Conservation (phyloP, 306 rosid species). For the Ochetophila trinervis region DNA sequence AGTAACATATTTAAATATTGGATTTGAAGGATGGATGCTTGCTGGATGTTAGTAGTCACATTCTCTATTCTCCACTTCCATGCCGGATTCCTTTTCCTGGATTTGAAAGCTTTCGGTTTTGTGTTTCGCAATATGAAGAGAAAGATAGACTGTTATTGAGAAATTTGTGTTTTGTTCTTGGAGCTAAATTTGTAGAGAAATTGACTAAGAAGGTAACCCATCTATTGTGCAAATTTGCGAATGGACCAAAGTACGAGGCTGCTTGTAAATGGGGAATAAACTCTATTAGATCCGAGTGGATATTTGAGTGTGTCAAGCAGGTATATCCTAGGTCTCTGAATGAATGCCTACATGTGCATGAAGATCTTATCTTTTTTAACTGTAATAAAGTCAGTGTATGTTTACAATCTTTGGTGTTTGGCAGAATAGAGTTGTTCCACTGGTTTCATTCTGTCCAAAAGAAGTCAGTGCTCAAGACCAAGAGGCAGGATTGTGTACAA, state of each 20-base stretch:
- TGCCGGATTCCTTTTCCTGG: slow-evolving; percentile 80
- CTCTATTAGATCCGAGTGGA: slow-evolving; percentile 71
- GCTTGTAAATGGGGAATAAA: slow-evolving; percentile 80
- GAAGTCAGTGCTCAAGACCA: slow-evolving; percentile 75
- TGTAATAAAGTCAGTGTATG: not conserved
- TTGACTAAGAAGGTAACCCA: slow-evolving; percentile 83
- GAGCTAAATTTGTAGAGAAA: slow-evolving; percentile 73
- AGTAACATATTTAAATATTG: slow-evolving; percentile 26
- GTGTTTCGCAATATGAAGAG: slow-evolving; percentile 90
- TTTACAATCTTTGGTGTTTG: slow-evolving; percentile 20
- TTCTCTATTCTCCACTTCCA: slow-evolving; percentile 93
- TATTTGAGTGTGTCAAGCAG: slow-evolving; percentile 91
- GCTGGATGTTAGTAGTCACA: slow-evolving; percentile 70
- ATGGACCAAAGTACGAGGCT: slow-evolving; percentile 82
- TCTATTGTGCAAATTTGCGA: slow-evolving; percentile 74
- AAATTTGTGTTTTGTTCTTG: slow-evolving; percentile 86
- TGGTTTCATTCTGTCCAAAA: slow-evolving; percentile 69
- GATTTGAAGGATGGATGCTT: slow-evolving; percentile 69
- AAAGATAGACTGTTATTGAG: slow-evolving; percentile 67
- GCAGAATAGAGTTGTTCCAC: slow-evolving; percentile 64
- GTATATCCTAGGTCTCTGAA: slow-evolving; percentile 32
- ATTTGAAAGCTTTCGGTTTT: slow-evolving; percentile 71
- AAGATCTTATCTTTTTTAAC: too few species aligned
- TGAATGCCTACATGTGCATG: slow-evolving; percentile 17
- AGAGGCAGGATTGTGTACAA: slow-evolving; percentile 67